A percentile compares a stretch with the other conserved stretches of the same genome.
phyloP scores from a whole-genome alignment of 1,139 yeast genomes.

The Debaryomycetaceae sp. region DNA sequence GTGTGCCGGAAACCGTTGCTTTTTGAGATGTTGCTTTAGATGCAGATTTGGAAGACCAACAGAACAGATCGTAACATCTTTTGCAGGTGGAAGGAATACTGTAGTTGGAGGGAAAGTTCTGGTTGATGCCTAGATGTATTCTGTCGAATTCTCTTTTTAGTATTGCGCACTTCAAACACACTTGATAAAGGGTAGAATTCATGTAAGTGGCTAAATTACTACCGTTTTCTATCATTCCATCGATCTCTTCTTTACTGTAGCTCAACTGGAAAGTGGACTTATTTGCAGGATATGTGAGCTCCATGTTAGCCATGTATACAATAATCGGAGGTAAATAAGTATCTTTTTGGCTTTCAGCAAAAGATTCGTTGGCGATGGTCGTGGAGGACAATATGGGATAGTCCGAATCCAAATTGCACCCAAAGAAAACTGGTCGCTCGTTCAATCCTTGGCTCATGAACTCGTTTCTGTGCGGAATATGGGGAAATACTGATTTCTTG shows the following conservation, averaged over 20 bases:
- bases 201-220: conserved; percentile 45
- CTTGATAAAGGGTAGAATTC: conserved; percentile 43
- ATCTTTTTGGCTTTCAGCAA: neutral
- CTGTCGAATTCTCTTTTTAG: conserved; percentile 55
- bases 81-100: conserved; percentile 17
- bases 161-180: conserved; percentile 60
- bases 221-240: conserved; percentile 50
- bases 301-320: conserved; percentile 48
- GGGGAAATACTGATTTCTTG: conserved; percentile 27
- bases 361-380: neutral
- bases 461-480: conserved; percentile 32
- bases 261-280: conserved; percentile 59
- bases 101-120: conserved; percentile 2
- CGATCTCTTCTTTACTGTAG: conserved; percentile 41
- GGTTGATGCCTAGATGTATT: conserved; percentile 9
- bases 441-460: conserved; percentile 26
- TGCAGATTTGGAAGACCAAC: conserved; percentile 16
- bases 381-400: conserved; percentile 16
- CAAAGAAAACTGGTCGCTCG: conserved; percentile 49
- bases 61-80: conserved; percentile 19
- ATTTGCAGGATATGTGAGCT: conserved; percentile 44
- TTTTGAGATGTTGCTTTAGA: neutral
- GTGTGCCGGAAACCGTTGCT: neutral
- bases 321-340: conserved; percentile 49
- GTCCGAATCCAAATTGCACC: conserved; percentile 45